phyloP scores from a whole-genome alignment of 768 basidiomycete genomes.

The Gyrodon lividus region DNA sequence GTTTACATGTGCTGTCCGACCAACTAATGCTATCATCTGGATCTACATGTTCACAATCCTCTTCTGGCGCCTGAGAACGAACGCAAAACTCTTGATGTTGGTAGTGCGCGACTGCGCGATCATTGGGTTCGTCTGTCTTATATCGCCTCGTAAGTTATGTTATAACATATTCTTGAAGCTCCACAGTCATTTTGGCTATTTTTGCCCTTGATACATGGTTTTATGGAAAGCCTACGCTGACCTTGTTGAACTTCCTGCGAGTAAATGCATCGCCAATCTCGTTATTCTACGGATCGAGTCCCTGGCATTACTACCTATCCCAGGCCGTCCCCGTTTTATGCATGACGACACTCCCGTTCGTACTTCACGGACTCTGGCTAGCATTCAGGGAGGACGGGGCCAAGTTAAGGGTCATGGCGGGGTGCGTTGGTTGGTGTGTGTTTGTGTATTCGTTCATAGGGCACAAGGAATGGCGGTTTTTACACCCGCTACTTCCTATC shows the following conservation, averaged over 20 bases:
- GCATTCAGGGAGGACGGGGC: slow-evolving; percentile 18
- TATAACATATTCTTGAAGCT: slow-evolving; percentile 17
- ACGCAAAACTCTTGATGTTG: slow-evolving; percentile 27
- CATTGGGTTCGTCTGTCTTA: slow-evolving; percentile 45
- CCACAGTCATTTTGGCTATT: slow-evolving; percentile 23
- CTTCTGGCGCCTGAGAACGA: slow-evolving; percentile 50
- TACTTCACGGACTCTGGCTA: slow-evolving; percentile 56
- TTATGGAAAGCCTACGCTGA: slow-evolving; percentile 65
- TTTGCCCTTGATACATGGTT: slow-evolving; percentile 67
- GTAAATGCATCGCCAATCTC: slow-evolving; percentile 86
- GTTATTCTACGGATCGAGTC: slow-evolving; percentile 84
- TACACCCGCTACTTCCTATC: slow-evolving; percentile 87
- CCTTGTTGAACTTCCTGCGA: slow-evolving; percentile 77
- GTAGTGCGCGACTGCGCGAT: slow-evolving; percentile 40
- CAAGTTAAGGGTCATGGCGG: slow-evolving; percentile 45
- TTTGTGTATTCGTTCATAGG: slow-evolving; percentile 73
- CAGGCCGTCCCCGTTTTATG: slow-evolving; percentile 86
- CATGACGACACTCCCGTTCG: slow-evolving; percentile 71
- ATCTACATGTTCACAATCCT: slow-evolving; percentile 60
- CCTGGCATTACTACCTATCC: slow-evolving; percentile 87
- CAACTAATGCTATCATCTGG: slow-evolving; percentile 90
- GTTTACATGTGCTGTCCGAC: slow-evolving; percentile 77
- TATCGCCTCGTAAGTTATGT: not conserved
- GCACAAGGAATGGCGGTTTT: slow-evolving; percentile 98
- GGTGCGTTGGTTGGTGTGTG: slow-evolving; percentile 59